A percentile compares a stretch with the other conserved stretches of the same genome.
Conservation (phyloP, 148 eudicot species). For the Camellia sinensis region DNA sequence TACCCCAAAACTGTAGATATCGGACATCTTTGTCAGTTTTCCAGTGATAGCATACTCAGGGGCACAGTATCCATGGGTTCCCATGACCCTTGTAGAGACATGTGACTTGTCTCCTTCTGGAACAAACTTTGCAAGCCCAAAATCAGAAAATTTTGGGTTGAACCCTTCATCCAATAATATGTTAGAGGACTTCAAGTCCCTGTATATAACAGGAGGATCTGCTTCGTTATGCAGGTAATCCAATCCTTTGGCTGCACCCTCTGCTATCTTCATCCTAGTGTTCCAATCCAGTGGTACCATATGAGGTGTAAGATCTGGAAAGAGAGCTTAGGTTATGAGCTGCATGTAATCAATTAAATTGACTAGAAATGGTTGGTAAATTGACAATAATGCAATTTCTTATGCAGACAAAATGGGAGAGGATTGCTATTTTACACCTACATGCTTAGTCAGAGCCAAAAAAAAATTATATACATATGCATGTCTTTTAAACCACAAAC, state of each 20-base stretch:
- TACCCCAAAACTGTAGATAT: conserved; percentile 70
- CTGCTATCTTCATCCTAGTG: conserved; percentile 51
- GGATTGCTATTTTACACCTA: background rate
- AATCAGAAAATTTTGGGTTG: conserved; percentile 68
- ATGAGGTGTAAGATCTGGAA: conserved; percentile 43
- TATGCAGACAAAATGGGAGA: background rate
- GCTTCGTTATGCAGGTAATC: conserved; percentile 63
- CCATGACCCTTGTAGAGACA: conserved; percentile 76
- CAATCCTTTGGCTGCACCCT: conserved; percentile 71
- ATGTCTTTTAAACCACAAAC: too few species aligned
- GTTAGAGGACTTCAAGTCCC: conserved; percentile 72
- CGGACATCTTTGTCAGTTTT: conserved; percentile 54
- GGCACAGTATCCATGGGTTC: conserved; percentile 79
- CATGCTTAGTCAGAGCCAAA: too few species aligned
- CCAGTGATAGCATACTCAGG: conserved; percentile 69
- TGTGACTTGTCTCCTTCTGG: conserved; percentile 60
- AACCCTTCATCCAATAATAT: conserved; percentile 55
- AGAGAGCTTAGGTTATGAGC: background rate
- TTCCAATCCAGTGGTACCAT: conserved; percentile 64
- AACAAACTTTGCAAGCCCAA: conserved; percentile 74
- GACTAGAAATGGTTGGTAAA: background rate
- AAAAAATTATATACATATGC: too few species aligned
- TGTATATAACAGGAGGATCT: conserved; percentile 58
- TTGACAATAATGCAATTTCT: background rate
- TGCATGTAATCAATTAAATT: background rate